Base-by-base conservation (phyloP, 2,329 filamentous ascomycete genomes). In the Phialophora verrucosa region DNA sequence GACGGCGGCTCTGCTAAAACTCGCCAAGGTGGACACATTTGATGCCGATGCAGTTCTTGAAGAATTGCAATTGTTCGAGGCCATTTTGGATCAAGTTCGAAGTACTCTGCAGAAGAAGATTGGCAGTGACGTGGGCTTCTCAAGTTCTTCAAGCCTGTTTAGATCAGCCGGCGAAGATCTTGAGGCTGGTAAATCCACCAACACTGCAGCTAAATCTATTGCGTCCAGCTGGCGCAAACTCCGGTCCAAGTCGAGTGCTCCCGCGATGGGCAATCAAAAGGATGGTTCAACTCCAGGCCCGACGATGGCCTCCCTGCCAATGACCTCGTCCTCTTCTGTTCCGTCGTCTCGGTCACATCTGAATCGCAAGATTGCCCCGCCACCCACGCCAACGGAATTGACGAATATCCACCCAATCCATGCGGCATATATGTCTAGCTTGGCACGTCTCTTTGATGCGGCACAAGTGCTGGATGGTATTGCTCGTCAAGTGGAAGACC, bases 401-500 rank as follows among this genome's bases (percentile, higher is more conserved):
- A 0, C 93, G 93, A 70, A 72, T 50, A 60, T 70, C 27, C 65
- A 64, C 44, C 38, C 65, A 4, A 47, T 64, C 1, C 91, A 97
- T 78, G 89, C 91, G 29, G 87, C 90, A 71, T 99, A 99, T 77
- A 97, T 98, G 92, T 87, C 88, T 73, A 91, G 93, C 70, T 83
- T 99, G 75, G 94, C 93, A 72, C 88, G 90, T 73, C 81, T 99
- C 71, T 99, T 96, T 78, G 95, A 98, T 81, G 92, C 93, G 70
- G 94, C 89, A 62, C 95, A 98, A 81, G 87, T 93, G 64, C 84
- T 99, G 76, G 95, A 95, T 97, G 85, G 83, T 70, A 94, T 98
- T 77, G 92, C 93, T 61, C 91, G 94, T 71, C 94, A 97, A 82
- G 93, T 97, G 55, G 94, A 97, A 76, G 94, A 98, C 75, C 94